A percentile compares a stretch with the other conserved stretches of the same genome.
These are phyloP conservation scores for Scleroderma bovista DNA, from an alignment of 768 basidiomycete species.

Conservation along the genomic window DNA sequence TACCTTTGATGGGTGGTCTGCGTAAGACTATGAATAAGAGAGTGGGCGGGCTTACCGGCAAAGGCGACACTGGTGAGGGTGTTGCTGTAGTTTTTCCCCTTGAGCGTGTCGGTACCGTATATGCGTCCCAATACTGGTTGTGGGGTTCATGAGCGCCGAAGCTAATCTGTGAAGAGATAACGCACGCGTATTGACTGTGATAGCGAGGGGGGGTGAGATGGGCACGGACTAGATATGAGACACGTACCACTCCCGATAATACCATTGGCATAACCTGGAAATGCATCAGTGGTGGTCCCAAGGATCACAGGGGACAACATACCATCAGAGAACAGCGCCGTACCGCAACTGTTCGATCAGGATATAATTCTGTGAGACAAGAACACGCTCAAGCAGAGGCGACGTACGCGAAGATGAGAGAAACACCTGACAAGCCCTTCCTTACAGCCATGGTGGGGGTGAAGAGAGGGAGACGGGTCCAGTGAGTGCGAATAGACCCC, in stretches of 20 bases:
- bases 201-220: neutral
- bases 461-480: neutral
- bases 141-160: neutral
- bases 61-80: conserved; percentile 68
- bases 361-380: neutral
- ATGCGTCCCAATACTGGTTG: conserved; percentile 60
- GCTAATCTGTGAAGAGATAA: neutral
- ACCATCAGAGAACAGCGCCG: conserved; percentile 87
- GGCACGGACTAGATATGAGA: neutral
- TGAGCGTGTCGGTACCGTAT: conserved; percentile 55
- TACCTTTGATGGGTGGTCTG: conserved; percentile 57
- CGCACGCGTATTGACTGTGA: conserved; percentile 63
- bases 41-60: conserved; percentile 64
- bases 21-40: conserved; percentile 51
- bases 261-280: conserved; percentile 71
- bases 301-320: conserved; percentile 2
- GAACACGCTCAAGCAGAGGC: neutral
- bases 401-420: conserved; percentile 79
- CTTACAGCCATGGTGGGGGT: conserved; percentile 6
- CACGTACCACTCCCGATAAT: conserved; percentile 70
- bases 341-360: conserved; percentile 57
- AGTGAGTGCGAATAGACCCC: neutral
- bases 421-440: conserved; percentile 46
- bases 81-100: conserved; percentile 51
- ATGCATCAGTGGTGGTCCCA: conserved; percentile 4